Evolutionary conservation across 371 early-diverging fungal genomes (phyloP), one percentile per base, ranked within the genome.

Genomic region (Mucor saturninus): DNA sequence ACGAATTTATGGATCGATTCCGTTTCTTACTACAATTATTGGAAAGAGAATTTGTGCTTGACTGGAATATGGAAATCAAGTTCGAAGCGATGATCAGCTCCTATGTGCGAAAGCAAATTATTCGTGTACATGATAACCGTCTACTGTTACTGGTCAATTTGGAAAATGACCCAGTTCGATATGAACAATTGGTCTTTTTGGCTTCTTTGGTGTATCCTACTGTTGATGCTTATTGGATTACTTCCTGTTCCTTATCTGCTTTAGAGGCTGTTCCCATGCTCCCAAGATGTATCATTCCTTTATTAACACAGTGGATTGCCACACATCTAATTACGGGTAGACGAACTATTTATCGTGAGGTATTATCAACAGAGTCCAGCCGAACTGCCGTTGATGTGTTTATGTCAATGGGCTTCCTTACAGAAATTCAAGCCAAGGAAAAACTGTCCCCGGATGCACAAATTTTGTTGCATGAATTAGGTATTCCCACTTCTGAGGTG

Each of bases 1-100:
- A 81, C 14, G 82, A 81, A n/a, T 74, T 81, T 21, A 73, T 69
- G 60, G 82, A 81, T 38, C 71, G 79, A 14, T 79, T 81, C 72
- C 64, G 71, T 26, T 81, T 81, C 69, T 62, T 81, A 4, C 65
- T 75, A 1, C 82, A 81, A 37, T 56, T 81, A 49, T 58, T 81
- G 21, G 82, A 81, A 56, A 71, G 63, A 5, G 82, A 81, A 42
- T 81, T 81, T 65, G 82, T 77, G 2, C 31, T 79, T 1, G 45
- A 68, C 1, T 78, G 79, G 79, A 65, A 81, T 51, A 40, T 75
- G 15, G 75, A 81, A 50, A 64, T 75, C 68, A 69, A 76, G 65
- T 75, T 78, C 52, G 59, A 68, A 3, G 50, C 38, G 0, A 43
- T 77, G 2, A 55, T 82, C 6, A 46, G 54, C 0, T 26, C 40